Evolutionary conservation across 805 yeast genomes (phyloP).

Genomic region (Cyberlindnera mrakii): DNA sequence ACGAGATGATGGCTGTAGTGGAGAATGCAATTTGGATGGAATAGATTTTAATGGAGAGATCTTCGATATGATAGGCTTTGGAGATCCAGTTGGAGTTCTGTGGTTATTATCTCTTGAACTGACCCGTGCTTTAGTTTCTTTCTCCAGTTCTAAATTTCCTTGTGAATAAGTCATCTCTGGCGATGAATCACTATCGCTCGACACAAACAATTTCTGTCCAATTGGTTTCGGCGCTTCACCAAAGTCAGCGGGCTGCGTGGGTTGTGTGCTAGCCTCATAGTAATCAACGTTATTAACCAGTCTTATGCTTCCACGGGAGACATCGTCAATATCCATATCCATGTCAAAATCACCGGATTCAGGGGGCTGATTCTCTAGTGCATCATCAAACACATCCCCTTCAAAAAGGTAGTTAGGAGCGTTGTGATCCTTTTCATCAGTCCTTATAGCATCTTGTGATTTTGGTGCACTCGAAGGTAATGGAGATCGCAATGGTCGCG

Average conservation of each 20-base stretch:
- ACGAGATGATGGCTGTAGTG: constrained; percentile 5
- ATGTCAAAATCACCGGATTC: constrained; percentile 14
- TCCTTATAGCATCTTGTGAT: background rate
- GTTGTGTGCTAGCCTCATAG: background rate
- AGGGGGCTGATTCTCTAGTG: constrained; percentile 14
- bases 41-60: constrained; percentile 7
- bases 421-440: background rate
- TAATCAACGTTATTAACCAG: constrained; percentile 8
- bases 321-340: constrained; percentile 26
- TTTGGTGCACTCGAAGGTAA: background rate
- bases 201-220: constrained; percentile 16
- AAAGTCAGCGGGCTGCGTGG: background rate
- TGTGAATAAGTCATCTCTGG: constrained; percentile 9
- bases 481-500: background rate
- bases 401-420: constrained; percentile 10
- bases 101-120: constrained; percentile 1
- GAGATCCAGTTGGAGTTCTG: background rate
- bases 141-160: constrained; percentile 14
- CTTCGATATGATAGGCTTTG: constrained; percentile 4
- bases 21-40: constrained; percentile 7
- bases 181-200: constrained; percentile 6
- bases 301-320: constrained; percentile 15
- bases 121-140: constrained; percentile 16
- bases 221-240: background rate
- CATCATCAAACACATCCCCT: constrained; percentile 19